Percentiles rank a stretch among this genome's conserved stretches.
These are phyloP conservation scores for Echinosophora koreensis DNA, from an alignment of 306 rosid genomes.

Conservation along the genomic window DNA sequence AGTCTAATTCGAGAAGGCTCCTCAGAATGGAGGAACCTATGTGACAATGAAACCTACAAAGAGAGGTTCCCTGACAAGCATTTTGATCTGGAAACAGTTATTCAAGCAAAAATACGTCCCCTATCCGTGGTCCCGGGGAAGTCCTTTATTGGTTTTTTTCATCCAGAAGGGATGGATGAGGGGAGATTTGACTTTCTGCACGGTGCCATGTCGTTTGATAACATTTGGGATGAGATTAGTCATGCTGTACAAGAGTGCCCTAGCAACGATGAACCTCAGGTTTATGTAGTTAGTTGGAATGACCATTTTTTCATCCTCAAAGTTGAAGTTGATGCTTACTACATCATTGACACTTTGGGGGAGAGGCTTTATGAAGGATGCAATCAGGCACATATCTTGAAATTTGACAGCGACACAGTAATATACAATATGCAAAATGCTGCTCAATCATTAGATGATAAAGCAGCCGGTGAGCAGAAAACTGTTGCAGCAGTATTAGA, in stretches of 20 bases:
- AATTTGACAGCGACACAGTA: constrained; percentile 73
- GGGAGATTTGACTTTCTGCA: constrained; percentile 80
- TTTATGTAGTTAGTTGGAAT: constrained; percentile 95
- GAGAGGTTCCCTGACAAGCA: constrained; percentile 90
- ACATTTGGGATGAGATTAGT: constrained; percentile 95
- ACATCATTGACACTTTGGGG: constrained; percentile 92
- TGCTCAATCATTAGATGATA: constrained; percentile 56
- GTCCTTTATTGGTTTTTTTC: constrained; percentile 92
- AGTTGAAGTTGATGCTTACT: constrained; percentile 86
- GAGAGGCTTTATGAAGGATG: constrained; percentile 98
- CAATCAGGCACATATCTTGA: constrained; percentile 88
- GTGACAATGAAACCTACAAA: constrained; percentile 73
- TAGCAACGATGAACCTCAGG: constrained; percentile 62
- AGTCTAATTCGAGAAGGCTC: constrained; percentile 94
- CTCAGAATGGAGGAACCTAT: constrained; percentile 88
- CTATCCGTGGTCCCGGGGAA: constrained; percentile 74
- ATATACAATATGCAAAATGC: constrained; percentile 62
- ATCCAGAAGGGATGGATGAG: constrained; percentile 90
- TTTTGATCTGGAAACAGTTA: constrained; percentile 91
- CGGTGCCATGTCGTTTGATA: constrained; percentile 96
- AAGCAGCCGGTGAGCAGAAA: constrained; percentile 55
- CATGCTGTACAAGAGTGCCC: constrained; percentile 60
- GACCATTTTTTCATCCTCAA: constrained; percentile 97
- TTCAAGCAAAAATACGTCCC: constrained; percentile 87
- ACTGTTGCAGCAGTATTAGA: constrained; percentile 53